Conservation (phyloP, 2,329 filamentous ascomycete genomes). For the Pseudogymnoascus sp. region DNA sequence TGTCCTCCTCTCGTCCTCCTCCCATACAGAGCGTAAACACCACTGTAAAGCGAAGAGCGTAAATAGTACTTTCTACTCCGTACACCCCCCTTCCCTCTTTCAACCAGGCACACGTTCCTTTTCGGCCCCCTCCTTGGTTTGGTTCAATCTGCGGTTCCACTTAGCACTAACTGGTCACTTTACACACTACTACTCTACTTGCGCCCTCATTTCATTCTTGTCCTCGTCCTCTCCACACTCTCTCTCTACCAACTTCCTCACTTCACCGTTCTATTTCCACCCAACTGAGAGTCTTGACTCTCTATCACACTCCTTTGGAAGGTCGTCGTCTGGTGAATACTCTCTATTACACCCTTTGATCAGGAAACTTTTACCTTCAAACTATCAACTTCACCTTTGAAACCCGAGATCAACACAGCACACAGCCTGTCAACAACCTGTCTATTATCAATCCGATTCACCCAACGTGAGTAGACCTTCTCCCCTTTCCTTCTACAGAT, state of each 20-base stretch:
- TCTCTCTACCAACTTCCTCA: background rate
- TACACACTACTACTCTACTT: background rate
- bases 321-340: conserved; percentile 16
- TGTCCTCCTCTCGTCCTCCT: background rate
- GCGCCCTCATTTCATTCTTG: conserved; percentile 1
- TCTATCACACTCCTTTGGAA: conserved; percentile 33
- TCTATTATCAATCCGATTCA: background rate
- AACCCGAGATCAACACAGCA: background rate
- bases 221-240: background rate
- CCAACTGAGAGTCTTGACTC: conserved; percentile 25
- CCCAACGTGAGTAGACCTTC: background rate
- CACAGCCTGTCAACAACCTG: background rate
- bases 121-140: background rate
- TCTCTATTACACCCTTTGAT: conserved; percentile 3
- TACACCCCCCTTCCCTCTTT: background rate
- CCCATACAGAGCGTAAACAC: background rate
- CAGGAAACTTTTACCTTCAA: conserved; percentile 8
- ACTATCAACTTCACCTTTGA: background rate
- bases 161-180: background rate
- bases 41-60: background rate
- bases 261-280: conserved; percentile 6
- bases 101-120: background rate
- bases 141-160: background rate
- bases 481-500: background rate
- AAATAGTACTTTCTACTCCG: background rate